A percentile compares a stretch with the other conserved stretches of the same genome.
Evolutionary conservation across 345 rosid genomes (phyloP).

Genomic region (Linum usitatissimum): DNA sequence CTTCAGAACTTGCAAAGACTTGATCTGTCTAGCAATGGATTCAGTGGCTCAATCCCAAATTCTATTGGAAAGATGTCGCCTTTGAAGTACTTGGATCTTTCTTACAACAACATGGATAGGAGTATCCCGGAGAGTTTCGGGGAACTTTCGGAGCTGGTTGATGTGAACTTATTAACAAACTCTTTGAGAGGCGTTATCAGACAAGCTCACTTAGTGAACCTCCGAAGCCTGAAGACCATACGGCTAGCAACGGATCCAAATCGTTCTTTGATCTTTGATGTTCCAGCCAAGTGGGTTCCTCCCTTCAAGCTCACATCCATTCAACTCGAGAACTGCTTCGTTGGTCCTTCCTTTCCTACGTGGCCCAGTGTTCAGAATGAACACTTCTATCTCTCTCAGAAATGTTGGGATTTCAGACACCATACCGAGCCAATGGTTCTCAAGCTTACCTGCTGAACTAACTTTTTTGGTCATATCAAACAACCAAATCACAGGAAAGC

Average conservation of each 20-base stretch:
- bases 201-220: slow-evolving; percentile 17
- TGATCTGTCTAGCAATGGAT: not conserved
- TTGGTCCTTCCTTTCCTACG: slow-evolving; percentile 19
- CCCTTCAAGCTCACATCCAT: slow-evolving; percentile 19
- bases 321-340: slow-evolving; percentile 8
- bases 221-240: slow-evolving; percentile 12
- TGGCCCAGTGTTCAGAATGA: slow-evolving; percentile 20
- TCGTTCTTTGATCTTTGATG: slow-evolving; percentile 9
- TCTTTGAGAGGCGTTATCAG: slow-evolving; percentile 10
- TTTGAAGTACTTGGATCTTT: not conserved
- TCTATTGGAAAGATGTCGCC: slow-evolving; percentile 2
- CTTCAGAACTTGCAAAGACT: slow-evolving; percentile 9
- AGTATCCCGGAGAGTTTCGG: slow-evolving; percentile 17
- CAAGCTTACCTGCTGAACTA: slow-evolving; percentile 6
- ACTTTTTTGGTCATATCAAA: slow-evolving; percentile 9
- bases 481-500: slow-evolving; percentile 12
- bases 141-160: slow-evolving; percentile 9
- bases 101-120: slow-evolving; percentile 14
- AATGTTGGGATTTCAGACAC: slow-evolving; percentile 12
- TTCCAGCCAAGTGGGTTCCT: slow-evolving; percentile 16
- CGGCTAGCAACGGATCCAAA: not conserved
- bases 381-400: not conserved
- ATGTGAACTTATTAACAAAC: slow-evolving; percentile 9
- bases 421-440: slow-evolving; percentile 16
- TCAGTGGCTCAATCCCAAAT: slow-evolving; percentile 14